Evolutionary conservation across 768 basidiomycete genomes (phyloP).

Genomic region (Tremella fuciformis): DNA sequence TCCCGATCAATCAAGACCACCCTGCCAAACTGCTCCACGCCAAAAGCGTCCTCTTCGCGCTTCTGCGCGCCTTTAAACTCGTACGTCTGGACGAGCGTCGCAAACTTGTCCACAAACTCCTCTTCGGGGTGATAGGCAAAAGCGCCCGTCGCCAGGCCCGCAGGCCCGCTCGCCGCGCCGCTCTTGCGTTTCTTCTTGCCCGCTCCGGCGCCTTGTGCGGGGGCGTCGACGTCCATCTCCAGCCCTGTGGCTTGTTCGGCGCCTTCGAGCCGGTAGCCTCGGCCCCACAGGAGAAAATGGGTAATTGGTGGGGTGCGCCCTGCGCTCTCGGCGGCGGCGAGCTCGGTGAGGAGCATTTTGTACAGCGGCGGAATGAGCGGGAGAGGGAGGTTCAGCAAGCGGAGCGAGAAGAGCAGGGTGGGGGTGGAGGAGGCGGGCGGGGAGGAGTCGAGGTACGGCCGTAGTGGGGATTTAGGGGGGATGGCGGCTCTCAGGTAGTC

Average conservation of each 20-base stretch:
- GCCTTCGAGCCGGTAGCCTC: constrained; percentile 69
- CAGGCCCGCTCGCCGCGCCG: constrained; percentile 53
- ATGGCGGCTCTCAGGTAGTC: constrained; percentile 65
- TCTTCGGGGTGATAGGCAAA: constrained; percentile 87
- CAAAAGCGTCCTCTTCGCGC: constrained; percentile 66
- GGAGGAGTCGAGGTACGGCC: constrained; percentile 56
- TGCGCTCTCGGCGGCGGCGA: constrained; percentile 66
- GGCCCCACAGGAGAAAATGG: constrained; percentile 71
- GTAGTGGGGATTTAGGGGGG: constrained; percentile 60
- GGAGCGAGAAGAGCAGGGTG: constrained; percentile 80
- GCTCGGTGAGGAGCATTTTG: constrained; percentile 77
- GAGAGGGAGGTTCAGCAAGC: constrained; percentile 92
- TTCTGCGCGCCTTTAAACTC: constrained; percentile 59
- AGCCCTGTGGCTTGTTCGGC: constrained; percentile 64
- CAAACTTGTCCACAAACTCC: constrained; percentile 63
- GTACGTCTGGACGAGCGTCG: constrained; percentile 60
- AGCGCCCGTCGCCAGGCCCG: constrained; percentile 33
- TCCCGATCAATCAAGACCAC: constrained; percentile 58
- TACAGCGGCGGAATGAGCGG: constrained; percentile 92
- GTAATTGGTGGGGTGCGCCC: constrained; percentile 68
- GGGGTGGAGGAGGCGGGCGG: constrained; percentile 58
- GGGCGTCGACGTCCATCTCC: constrained; percentile 43
- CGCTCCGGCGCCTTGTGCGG: neutral
- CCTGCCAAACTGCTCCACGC: constrained; percentile 66
- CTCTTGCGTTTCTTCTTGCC: constrained; percentile 33